These are phyloP conservation scores for Mortierella antarctica DNA, from an alignment of 192 early-diverging fungal genomes.

Conservation along the genomic window DNA sequence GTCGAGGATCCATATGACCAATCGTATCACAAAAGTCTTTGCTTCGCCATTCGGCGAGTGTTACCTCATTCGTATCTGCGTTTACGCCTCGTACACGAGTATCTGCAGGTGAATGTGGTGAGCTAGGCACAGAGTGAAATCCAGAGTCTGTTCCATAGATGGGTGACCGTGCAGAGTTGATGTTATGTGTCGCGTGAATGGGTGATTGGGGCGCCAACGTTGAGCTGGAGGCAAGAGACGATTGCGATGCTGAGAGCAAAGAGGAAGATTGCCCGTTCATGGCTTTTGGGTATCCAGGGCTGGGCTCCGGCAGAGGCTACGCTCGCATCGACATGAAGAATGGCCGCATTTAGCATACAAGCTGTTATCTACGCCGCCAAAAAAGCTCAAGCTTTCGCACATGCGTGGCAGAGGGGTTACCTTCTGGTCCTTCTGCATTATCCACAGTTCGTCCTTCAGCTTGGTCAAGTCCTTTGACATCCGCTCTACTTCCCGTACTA, in stretches of 20 bases:
- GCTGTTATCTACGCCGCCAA: background rate
- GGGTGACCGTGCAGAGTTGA: conserved; percentile 16
- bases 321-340: background rate
- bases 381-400: background rate
- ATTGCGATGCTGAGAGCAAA: conserved; percentile 27
- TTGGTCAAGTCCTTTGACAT: conserved; percentile 53
- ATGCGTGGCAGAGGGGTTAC: conserved; percentile 13
- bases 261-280: conserved; percentile 21
- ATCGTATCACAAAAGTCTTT: background rate
- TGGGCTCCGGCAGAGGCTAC: conserved; percentile 50
- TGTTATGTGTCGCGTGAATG: conserved; percentile 24
- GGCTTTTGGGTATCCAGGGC: conserved; percentile 36
- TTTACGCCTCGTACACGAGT: conserved; percentile 21
- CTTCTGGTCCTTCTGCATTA: conserved; percentile 52
- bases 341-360: too few relatives aligned
- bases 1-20: too few relatives aligned
- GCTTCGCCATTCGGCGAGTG: background rate
- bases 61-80: conserved; percentile 31
- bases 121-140: conserved; percentile 49
- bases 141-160: conserved; percentile 43
- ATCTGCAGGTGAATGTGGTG: conserved; percentile 49
- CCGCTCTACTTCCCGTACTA: conserved; percentile 46
- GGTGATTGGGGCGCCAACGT: conserved; percentile 39
- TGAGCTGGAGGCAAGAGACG: conserved; percentile 6
- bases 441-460: conserved; percentile 50